phyloP scores from a whole-genome alignment of 2,329 filamentous ascomycete species.

The Cordyceps javanica region DNA sequence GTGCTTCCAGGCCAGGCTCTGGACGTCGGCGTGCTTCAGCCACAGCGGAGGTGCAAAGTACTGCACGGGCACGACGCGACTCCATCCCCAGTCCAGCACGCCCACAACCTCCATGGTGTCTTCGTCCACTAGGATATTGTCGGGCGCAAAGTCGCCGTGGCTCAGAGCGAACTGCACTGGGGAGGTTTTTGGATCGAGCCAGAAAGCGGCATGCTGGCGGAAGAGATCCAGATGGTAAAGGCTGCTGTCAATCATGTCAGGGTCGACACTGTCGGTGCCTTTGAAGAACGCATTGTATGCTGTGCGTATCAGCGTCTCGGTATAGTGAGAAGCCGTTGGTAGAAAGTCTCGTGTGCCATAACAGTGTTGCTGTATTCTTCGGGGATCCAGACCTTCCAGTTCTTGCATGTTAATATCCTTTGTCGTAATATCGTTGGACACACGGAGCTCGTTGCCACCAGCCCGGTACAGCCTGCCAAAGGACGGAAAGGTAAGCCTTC shows the following conservation, averaged over 20 bases:
- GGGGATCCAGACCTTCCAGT: slow-evolving; percentile 20
- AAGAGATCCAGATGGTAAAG: slow-evolving; percentile 21
- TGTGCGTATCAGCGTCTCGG: slow-evolving; percentile 20
- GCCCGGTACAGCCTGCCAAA: slow-evolving; percentile 14
- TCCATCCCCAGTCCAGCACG: slow-evolving; percentile 20
- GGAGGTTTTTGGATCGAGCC: slow-evolving; percentile 10
- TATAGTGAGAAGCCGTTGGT: slow-evolving; percentile 19
- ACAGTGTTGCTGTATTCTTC: slow-evolving; percentile 14
- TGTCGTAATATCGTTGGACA: slow-evolving; percentile 13
- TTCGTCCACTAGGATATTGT: slow-evolving; percentile 19
- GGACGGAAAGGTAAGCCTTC: slow-evolving; percentile 16
- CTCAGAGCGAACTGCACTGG: slow-evolving; percentile 20
- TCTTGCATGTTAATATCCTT: slow-evolving; percentile 22
- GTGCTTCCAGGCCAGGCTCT: background rate
- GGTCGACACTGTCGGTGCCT: slow-evolving; percentile 15
- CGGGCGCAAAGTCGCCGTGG: slow-evolving; percentile 20
- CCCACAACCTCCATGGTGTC: slow-evolving; percentile 9
- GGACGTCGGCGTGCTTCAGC: background rate
- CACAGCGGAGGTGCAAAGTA: slow-evolving; percentile 17
- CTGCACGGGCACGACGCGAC: slow-evolving; percentile 17
- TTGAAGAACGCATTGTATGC: slow-evolving; percentile 21
- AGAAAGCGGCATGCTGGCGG: slow-evolving; percentile 11
- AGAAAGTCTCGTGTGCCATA: slow-evolving; percentile 9
- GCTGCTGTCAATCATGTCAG: slow-evolving; percentile 17
- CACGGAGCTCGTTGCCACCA: slow-evolving; percentile 6